A percentile compares a stretch with the other conserved stretches of the same genome.
These are phyloP conservation scores for Anethum foeniculum DNA, from an alignment of 140 eudicot genomes.

Conservation along the genomic window DNA sequence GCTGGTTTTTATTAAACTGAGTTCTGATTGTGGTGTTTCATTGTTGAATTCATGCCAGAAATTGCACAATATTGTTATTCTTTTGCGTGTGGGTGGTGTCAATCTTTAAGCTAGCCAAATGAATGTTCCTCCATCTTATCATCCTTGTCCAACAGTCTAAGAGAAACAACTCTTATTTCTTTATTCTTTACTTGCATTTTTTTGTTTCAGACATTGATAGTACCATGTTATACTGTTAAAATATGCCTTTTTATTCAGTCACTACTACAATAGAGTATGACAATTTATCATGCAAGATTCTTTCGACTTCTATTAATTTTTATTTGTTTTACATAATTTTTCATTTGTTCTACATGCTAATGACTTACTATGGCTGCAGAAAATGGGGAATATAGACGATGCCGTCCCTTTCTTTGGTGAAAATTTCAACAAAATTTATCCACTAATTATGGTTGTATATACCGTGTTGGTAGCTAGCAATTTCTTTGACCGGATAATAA, in stretches of 20 bases:
- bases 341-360: not conserved
- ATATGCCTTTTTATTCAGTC: not conserved
- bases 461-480: conserved; percentile 78
- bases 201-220: not conserved
- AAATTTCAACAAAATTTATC: conserved; percentile 82
- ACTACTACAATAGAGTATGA: not conserved
- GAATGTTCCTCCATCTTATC: not conserved
- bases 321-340: not conserved
- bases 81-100: not conserved
- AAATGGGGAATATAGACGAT: conserved; percentile 89
- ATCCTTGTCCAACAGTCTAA: not conserved
- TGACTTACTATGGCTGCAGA: conserved; percentile 36
- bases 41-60: not conserved
- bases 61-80: not conserved
- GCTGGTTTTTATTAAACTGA: not conserved
- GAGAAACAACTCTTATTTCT: not conserved
- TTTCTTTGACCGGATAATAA: conserved; percentile 73
- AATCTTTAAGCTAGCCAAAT: not conserved
- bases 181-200: not conserved
- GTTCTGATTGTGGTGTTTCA: not conserved
- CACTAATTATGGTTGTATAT: conserved; percentile 82
- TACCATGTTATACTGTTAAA: not conserved
- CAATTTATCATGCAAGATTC: not conserved
- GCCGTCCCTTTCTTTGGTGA: conserved; percentile 92
- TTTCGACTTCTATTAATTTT: not conserved